A percentile compares a stretch with the other conserved stretches of the same genome.
phyloP scores from a whole-genome alignment of 768 basidiomycete genomes.

The Pleurotus giganteus region DNA sequence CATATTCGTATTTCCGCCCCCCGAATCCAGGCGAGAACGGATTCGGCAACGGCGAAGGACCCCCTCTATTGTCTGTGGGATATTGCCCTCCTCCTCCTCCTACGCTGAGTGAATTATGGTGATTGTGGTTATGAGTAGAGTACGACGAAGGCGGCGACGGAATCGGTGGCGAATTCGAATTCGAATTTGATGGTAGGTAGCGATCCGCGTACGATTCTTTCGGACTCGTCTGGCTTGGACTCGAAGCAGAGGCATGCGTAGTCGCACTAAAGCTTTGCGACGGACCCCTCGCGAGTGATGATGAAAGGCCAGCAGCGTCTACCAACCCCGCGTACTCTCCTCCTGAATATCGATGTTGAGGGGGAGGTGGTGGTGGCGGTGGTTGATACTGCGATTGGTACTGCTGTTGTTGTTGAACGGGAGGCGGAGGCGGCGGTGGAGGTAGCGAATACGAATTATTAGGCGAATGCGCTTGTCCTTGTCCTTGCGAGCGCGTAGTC shows the following conservation, averaged over 20 bases:
- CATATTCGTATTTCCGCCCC: no score
- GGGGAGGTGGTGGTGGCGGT: slow-evolving; percentile 11
- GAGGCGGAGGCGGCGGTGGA: neutral
- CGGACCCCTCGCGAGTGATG: slow-evolving; percentile 9
- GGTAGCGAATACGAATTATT: neutral
- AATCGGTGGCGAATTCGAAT: neutral
- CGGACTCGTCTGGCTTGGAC: no score
- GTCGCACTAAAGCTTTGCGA: slow-evolving; percentile 4
- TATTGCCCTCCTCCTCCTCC: no score
- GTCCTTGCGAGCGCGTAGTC: no score
- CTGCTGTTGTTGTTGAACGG: neutral
- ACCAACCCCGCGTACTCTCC: slow-evolving; percentile 17
- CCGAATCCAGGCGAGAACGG: slow-evolving; percentile 9
- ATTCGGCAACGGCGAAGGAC: slow-evolving; percentile 10
- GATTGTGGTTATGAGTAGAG: neutral
- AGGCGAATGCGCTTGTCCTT: neutral
- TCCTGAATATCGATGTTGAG: neutral
- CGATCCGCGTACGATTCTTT: slow-evolving; percentile 11
- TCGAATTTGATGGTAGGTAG: slow-evolving; percentile 8
- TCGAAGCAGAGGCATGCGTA: neutral
- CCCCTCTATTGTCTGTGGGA: neutral
- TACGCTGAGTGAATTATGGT: no score
- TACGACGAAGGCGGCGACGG: neutral
- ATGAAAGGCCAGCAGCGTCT: slow-evolving; percentile 23
- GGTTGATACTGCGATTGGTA: slow-evolving; percentile 10